A percentile compares a stretch with the other conserved stretches of the same genome.
Evolutionary conservation across 139 green algal genomes (phyloP).

Genomic region (Volvox africanus): DNA sequence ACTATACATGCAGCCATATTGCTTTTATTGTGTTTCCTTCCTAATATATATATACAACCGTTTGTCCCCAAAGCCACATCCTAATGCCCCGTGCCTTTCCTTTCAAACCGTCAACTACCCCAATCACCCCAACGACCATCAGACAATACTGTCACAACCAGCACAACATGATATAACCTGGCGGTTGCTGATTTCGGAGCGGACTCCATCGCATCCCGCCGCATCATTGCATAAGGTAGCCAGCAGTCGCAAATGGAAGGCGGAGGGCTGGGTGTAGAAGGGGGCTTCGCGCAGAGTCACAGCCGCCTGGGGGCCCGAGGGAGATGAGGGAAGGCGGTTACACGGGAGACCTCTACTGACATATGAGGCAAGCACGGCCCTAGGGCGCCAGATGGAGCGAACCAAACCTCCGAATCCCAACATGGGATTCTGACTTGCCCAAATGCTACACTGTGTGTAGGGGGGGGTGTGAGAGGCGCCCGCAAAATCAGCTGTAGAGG

Average conservation of each 20-base stretch:
- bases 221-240: constrained; percentile 62
- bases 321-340: neutral
- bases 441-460: too few relatives aligned
- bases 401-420: too few relatives aligned
- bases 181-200: constrained; percentile 53
- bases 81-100: neutral
- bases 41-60: too few relatives aligned
- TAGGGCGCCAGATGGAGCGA: too few relatives aligned
- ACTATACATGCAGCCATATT: too few relatives aligned
- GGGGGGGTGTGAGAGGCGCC: neutral
- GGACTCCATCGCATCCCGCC: constrained; percentile 50
- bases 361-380: too few relatives aligned
- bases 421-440: too few relatives aligned
- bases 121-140: neutral
- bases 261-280: constrained; percentile 38
- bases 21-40: too few relatives aligned
- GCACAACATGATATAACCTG: neutral
- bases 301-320: constrained; percentile 40
- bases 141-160: too few relatives aligned
- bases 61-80: neutral
- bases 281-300: constrained; percentile 33
- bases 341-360: too few relatives aligned
- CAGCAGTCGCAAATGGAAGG: constrained; percentile 66
- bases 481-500: neutral
- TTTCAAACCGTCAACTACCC: neutral